Conservation (phyloP, 176 grass and related monocot species). For the Leersia perrieri region DNA sequence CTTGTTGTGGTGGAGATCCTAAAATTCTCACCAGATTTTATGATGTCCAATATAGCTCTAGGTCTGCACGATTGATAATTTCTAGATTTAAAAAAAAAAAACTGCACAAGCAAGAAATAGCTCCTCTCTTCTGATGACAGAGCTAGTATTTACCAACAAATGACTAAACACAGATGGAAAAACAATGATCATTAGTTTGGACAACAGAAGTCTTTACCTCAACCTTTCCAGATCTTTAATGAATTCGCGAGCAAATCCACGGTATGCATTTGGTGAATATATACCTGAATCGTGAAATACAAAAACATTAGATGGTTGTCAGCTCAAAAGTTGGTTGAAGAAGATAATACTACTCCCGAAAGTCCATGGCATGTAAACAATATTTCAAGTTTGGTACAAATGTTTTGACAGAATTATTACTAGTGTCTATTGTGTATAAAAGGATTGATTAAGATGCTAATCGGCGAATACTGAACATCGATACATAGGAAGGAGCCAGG, state of each 20-base stretch:
- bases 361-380: not conserved
- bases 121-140: not conserved
- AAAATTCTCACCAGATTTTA: conserved; percentile 89
- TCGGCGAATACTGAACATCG: not conserved
- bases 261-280: conserved; percentile 95
- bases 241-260: conserved; percentile 96
- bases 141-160: not conserved
- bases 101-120: not conserved
- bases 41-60: conserved; percentile 91
- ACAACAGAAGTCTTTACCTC: conserved; percentile 39
- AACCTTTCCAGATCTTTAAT: conserved; percentile 97
- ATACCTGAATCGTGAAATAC: conserved; percentile 49
- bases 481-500: conserved; percentile 5
- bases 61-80: conserved; percentile 52
- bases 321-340: conserved; percentile 14
- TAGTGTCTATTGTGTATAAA: not conserved
- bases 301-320: not conserved
- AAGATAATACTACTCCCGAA: not conserved
- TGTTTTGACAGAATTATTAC: not conserved
- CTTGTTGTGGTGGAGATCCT: conserved; percentile 77
- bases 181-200: not conserved
- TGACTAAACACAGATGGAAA: conserved; percentile 7
- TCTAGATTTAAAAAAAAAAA: not conserved
- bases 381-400: not conserved
- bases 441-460: not conserved